Base-by-base conservation (phyloP, 1,139 yeast species). In the Scheffersomyces lignicola region DNA sequence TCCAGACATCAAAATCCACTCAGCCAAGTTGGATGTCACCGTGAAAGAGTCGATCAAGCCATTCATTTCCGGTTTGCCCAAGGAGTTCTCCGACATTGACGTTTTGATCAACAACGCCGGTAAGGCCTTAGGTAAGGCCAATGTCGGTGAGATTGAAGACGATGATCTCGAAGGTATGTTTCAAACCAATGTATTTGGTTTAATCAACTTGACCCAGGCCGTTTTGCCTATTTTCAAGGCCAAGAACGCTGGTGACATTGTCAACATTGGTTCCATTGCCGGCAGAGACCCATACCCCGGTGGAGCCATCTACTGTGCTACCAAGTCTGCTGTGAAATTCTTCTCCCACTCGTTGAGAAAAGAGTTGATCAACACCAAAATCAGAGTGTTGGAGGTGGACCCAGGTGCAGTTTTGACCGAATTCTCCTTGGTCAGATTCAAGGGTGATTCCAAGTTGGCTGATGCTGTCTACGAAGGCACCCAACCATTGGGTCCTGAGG, bases 61-160 rank as follows among this genome's bases (percentile, higher is more conserved):
- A 31, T 81, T 79, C 49, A 61, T 86, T 33, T 57, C 60, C 3
- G 45, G 45, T 11, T 54, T 79, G 32, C 87, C 86, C 5, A 47
- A 47, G 21, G 83, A 76, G 24, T 79, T 77, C 50, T 57, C 69
- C 29, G 78, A 75, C 42, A 71, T 80, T 42, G 87, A 80, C 54
- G 75, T 87, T 24, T 68, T 87, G 38, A 65, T 87, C 42, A 87
- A 87, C 66, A 87, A 86, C 54, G 94, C 95, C 6, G 95, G 95
- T 26, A 75, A 82, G 60, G 95, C 92, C 2, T 64, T 78, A 33
- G 95, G 95, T 17, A 62, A 63, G 31, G 89, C 76, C 21, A 55
- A 60, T 27, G 85, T 85, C 18, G 94, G 92, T 10, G 65, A 64
- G 2, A 72, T 84, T 37, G 52, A 58, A 2, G 63, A 65, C 18